A percentile compares a stretch with the other conserved stretches of the same genome.
phyloP scores from a whole-genome alignment of 192 early-diverging fungal genomes.

The Thoreauomyces humboldtii region DNA sequence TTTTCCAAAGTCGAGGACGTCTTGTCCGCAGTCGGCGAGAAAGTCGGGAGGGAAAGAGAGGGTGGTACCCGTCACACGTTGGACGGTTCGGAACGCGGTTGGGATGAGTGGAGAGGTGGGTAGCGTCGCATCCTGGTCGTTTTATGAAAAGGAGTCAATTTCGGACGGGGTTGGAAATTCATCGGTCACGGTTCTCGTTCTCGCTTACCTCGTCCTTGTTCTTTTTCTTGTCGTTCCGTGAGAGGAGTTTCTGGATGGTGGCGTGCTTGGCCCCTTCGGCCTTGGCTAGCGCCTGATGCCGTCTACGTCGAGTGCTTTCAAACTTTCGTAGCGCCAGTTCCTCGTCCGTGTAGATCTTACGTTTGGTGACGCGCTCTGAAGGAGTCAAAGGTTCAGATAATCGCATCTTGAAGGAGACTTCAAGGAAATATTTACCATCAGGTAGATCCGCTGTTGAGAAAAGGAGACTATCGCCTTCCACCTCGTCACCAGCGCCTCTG shows the following conservation, averaged over 20 bases:
- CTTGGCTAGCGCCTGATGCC: slow-evolving; percentile 17
- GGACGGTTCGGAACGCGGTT: neutral
- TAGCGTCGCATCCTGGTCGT: neutral
- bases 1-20: neutral
- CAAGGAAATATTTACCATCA: slow-evolving; percentile 4
- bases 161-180: too few relatives aligned
- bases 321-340: slow-evolving; percentile 22
- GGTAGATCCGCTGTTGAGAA: neutral
- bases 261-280: slow-evolving; percentile 27
- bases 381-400: neutral
- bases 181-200: neutral
- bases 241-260: slow-evolving; percentile 27
- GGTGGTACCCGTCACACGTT: neutral
- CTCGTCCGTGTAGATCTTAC: slow-evolving; percentile 7
- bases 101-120: neutral
- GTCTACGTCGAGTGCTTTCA: slow-evolving; percentile 21
- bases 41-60: neutral
- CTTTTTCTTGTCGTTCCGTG: slow-evolving; percentile 24
- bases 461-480: neutral
- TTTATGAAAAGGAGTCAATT: neutral
- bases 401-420: neutral
- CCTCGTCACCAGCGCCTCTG: slow-evolving; percentile 3
- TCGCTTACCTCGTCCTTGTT: slow-evolving; percentile 11
- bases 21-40: neutral
- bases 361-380: slow-evolving; percentile 21